Percentiles rank a stretch among this genome's conserved stretches.
Evolutionary conservation across 768 basidiomycete genomes (phyloP).

Genomic region (Phanerodontia chrysosporium): DNA sequence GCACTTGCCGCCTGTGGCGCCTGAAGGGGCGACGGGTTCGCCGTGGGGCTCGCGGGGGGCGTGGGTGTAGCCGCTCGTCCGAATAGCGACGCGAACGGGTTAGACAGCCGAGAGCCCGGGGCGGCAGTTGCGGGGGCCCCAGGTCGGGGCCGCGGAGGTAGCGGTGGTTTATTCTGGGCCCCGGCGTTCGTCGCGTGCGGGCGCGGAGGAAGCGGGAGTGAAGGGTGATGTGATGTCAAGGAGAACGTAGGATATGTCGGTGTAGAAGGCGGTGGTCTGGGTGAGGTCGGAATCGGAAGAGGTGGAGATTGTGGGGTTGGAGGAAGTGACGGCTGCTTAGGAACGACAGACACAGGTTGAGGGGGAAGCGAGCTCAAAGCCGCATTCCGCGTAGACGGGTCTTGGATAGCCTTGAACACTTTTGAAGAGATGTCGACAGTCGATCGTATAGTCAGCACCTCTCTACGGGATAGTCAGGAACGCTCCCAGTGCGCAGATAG

Average conservation of each 20-base stretch:
- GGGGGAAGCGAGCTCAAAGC: slow-evolving; percentile 48
- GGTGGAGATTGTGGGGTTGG: slow-evolving; percentile 18
- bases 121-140: slow-evolving; percentile 5
- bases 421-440: slow-evolving; percentile 38
- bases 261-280: slow-evolving; percentile 5
- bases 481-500: neutral
- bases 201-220: slow-evolving; percentile 26
- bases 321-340: slow-evolving; percentile 31
- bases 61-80: slow-evolving; percentile 37
- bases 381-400: slow-evolving; percentile 31
- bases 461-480: slow-evolving; percentile 20
- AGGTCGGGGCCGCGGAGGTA: slow-evolving; percentile 33
- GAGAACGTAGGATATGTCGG: slow-evolving; percentile 20
- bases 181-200: slow-evolving; percentile 27
- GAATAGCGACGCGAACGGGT: slow-evolving; percentile 82
- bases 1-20: slow-evolving; percentile 28
- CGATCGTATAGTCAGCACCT: slow-evolving; percentile 40
- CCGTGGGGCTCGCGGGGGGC: slow-evolving; percentile 26
- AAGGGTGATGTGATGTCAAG: slow-evolving; percentile 19
- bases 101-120: slow-evolving; percentile 48
- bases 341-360: slow-evolving; percentile 23
- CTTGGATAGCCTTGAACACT: slow-evolving; percentile 35
- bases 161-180: slow-evolving; percentile 40
- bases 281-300: slow-evolving; percentile 3
- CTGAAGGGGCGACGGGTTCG: slow-evolving; percentile 25